Base-by-base conservation (phyloP, 164 flowering plant genomes). In the Kingdonia uniflora region DNA sequence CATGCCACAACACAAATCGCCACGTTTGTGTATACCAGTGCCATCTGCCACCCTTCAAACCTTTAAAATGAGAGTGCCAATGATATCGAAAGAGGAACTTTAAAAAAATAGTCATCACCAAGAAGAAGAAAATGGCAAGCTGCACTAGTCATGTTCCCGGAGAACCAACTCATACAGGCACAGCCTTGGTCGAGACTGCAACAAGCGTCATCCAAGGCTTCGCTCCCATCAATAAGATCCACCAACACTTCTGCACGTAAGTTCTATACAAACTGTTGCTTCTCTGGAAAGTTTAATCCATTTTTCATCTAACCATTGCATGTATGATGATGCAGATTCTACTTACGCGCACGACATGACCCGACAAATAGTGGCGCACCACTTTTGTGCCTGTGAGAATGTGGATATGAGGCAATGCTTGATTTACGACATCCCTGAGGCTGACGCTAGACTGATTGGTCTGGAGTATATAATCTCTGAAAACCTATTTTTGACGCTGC, bases 211-310 rank as follows among this genome's bases (percentile, higher is more conserved):
- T 90, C 20, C 95, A 90, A 63, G 51, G 70, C 65, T 87, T 90
- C 50, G 76, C 65, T 21, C 95, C 95, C 47, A 51, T 80, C 60
- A 90, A 85, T 69, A 65, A 72, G 44, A 85, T 90, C 70, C 97
- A 90, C 51, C 95, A 90, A 60, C 97, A 90, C 61, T 89, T 85
- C 65, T 90, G 97, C 95, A 95, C 94, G 88, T 89, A 72, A 26
- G 44, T 41, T 41, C 17, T 10, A 37, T 37, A 13, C 7, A 13
- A 37, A 37, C 13, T 7, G 7, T 37, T 37, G 13, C 40, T 37
- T 37, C 13, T 7, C 40, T 37, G 40, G 7, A 37, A 37, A 37
- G 40, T 7, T 7, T 7, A 37, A 37, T 37, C 11, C 5, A 14
- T 14, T 41, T 41, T 41, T 41, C 44, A 14, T 41, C 4, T 41